Base-by-base conservation (phyloP, 2,329 filamentous ascomycete species). In the Fusarium sp. region DNA sequence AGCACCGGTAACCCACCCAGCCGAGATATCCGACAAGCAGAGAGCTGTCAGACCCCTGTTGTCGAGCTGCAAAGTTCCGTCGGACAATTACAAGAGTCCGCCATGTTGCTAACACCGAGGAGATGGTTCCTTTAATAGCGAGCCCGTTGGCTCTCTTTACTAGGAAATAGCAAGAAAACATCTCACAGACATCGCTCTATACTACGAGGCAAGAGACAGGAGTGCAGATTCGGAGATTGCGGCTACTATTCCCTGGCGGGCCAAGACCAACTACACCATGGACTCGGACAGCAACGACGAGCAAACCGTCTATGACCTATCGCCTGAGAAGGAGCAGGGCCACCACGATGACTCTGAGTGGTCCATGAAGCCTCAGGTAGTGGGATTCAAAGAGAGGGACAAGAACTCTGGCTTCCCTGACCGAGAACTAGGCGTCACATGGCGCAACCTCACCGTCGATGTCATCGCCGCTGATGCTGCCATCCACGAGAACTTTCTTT, bases 401-500 rank as follows among this genome's bases (percentile, higher is more conserved):
- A 67, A 76, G 15, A 74, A 76, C 4, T 81, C 81, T 4, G 79
- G 79, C 3, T 75, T 80, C 55, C 81, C 79, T 25, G 71, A 75
- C 9, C 78, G 82, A 33, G 76, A 81, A 66, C 78, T 89, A 4
- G 88, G 88, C 21, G 79, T 91, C 0, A 85, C 88, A 1, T 91
- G 87, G 84, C 79, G 84, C 61, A 79, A 86, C 51, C 77, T 91
- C 42, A 88, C 79, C 0, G 88, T 91, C 15, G 80, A 86, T 49
- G 88, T 84, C 14, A 76, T 84, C 70, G 82, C 83, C 25, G 76
- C 86, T 13, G 84, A 88, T 25, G 83, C 87, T 2, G 84, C 86
- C 9, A 77, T 90, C 29, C 86, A 90, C 61, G 87, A 90, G 65
- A 85, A 89, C 45, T 82, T 89, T 44, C 47, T 85, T 1, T 84